A percentile compares a stretch with the other conserved stretches of the same genome.
Conservation (phyloP, 208 protist genomes). For the Crithidia acanthocephali region DNA sequence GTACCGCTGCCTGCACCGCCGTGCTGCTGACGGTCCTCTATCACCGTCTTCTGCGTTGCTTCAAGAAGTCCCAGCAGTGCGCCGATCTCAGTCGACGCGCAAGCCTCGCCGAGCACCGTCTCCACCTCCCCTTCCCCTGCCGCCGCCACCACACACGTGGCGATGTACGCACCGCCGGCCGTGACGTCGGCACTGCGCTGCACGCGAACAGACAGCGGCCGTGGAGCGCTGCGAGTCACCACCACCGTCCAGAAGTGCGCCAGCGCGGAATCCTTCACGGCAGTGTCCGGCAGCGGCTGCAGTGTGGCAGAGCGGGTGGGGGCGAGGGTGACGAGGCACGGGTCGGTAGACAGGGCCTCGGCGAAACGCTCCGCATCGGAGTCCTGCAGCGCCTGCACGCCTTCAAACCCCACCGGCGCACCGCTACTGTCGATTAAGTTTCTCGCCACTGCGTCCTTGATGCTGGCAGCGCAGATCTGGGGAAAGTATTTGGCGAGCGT, state of each 20-base stretch:
- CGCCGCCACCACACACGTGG: background rate
- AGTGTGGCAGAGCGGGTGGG: background rate
- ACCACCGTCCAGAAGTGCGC: slow-evolving; percentile 1
- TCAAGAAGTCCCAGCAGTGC: slow-evolving; percentile 10
- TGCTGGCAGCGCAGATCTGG: slow-evolving; percentile 35
- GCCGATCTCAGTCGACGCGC: slow-evolving; percentile 26
- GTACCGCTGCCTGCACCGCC: background rate
- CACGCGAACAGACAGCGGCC: slow-evolving; percentile 11
- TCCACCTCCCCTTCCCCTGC: background rate
- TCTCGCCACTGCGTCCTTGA: slow-evolving; percentile 43
- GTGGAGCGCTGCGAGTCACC: background rate
- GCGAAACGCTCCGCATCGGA: slow-evolving; percentile 1
- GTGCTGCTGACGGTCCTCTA: background rate
- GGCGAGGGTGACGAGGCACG: slow-evolving; percentile 14
- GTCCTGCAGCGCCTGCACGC: slow-evolving; percentile 34
- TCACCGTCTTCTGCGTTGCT: background rate
- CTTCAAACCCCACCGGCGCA: slow-evolving; percentile 35
- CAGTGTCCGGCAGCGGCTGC: slow-evolving; percentile 13
- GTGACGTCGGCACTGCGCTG: background rate
- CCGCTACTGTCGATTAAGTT: slow-evolving; percentile 53
- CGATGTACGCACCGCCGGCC: slow-evolving; percentile 12
- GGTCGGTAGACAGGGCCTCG: slow-evolving; percentile 22
- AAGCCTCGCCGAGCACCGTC: slow-evolving; percentile 6
- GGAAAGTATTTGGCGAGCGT: slow-evolving; percentile 51
- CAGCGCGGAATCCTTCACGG: slow-evolving; percentile 8